These are phyloP conservation scores for Cladorrhinum samala DNA, from an alignment of 495 filamentous ascomycete species.

Conservation along the genomic window DNA sequence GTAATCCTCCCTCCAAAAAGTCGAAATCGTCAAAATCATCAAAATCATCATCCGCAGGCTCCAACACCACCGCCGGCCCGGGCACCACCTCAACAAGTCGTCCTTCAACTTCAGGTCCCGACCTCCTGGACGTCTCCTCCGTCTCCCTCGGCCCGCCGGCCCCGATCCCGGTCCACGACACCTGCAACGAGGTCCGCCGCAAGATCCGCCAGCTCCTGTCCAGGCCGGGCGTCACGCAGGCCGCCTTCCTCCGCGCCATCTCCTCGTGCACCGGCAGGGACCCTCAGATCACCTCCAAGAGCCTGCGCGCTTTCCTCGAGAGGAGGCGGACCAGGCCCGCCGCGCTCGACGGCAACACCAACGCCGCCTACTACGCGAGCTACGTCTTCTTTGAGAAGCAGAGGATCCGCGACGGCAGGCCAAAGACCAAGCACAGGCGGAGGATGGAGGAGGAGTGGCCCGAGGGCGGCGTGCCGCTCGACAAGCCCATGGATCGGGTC, in stretches of 20 bases:
- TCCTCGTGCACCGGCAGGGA: too few species aligned
- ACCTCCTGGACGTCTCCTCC: neutral
- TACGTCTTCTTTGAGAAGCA: too few species aligned
- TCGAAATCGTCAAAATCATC: neutral
- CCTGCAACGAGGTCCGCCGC: slow-evolving; percentile 46
- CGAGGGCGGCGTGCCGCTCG: too few species aligned
- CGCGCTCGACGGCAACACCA: too few species aligned
- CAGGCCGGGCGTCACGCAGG: slow-evolving; percentile 38
- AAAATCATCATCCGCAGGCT: neutral
- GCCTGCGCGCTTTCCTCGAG: too few species aligned
- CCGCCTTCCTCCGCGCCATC: slow-evolving; percentile 41
- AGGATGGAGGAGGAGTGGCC: too few species aligned
- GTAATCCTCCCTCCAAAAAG: neutral
- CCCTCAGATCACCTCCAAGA: too few species aligned
- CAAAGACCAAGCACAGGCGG: too few species aligned
- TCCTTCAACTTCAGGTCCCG: neutral
- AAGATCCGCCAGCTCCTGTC: slow-evolving; percentile 45
- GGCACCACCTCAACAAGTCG: neutral
- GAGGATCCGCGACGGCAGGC: too few species aligned
- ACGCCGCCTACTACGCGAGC: too few species aligned
- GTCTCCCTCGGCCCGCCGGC: neutral
- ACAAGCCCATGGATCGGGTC: too few species aligned
- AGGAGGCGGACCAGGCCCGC: too few species aligned
- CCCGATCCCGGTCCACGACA: slow-evolving; percentile 39
- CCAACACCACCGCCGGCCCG: neutral